Conservation (phyloP, 306 rosid species). For the Prunus mira region DNA sequence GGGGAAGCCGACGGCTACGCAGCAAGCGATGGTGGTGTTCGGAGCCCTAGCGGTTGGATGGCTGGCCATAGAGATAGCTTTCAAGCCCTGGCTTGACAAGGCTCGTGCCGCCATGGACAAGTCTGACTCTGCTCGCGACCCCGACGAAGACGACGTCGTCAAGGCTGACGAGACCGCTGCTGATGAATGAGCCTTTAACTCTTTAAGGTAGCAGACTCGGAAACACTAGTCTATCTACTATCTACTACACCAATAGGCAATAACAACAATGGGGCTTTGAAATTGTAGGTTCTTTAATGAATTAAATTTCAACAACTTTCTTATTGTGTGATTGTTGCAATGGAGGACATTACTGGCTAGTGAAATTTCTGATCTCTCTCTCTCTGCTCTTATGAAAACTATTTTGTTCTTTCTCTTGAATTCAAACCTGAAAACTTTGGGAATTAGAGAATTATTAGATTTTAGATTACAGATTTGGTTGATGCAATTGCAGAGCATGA, state of each 20-base stretch:
- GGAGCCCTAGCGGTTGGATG: slow-evolving; percentile 81
- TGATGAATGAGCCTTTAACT: not conserved
- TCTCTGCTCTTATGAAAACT: not conserved
- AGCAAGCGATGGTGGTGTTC: slow-evolving; percentile 62
- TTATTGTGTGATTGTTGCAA: not conserved
- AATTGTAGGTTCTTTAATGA: not conserved
- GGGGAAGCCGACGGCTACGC: slow-evolving; percentile 47
- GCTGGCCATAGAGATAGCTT: slow-evolving; percentile 72
- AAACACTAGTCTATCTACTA: not conserved
- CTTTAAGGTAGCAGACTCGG: not conserved
- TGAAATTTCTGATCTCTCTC: not conserved
- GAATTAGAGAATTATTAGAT: not conserved
- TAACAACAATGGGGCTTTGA: not conserved
- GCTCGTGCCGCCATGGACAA: slow-evolving; percentile 57
- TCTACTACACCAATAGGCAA: not conserved
- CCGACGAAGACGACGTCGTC: slow-evolving; percentile 39
- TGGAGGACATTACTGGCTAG: not conserved
- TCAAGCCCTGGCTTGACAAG: slow-evolving; percentile 69
- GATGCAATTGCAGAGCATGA: not conserved
- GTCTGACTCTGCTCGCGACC: slow-evolving; percentile 74
- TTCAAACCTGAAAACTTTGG: too few species aligned
- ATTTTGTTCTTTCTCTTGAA: too few species aligned
- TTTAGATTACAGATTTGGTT: not conserved
- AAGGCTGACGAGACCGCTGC: not conserved
- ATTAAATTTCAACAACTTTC: not conserved